A percentile compares a stretch with the other conserved stretches of the same genome.
Conservation (phyloP, 2,329 filamentous ascomycete species). For the Pseudophaeomoniella oleicola region DNA sequence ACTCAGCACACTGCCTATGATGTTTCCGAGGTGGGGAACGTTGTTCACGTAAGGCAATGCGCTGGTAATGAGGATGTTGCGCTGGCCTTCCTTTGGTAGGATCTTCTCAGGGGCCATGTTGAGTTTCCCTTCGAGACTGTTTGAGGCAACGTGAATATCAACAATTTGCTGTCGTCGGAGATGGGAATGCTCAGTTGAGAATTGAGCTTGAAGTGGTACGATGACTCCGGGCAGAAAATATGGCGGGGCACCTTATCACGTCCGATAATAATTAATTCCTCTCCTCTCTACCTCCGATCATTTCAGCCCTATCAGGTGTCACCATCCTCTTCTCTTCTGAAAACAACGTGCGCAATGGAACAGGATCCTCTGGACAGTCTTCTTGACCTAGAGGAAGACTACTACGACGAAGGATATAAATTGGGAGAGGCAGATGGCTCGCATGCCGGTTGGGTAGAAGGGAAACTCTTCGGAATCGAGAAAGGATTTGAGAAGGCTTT, state of each 20-base stretch:
- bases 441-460: constrained; percentile 68
- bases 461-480: constrained; percentile 76
- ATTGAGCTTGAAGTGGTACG: not conserved
- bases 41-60: constrained; percentile 78
- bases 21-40: constrained; percentile 73
- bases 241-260: not conserved
- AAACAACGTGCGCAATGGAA: constrained; percentile 18
- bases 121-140: too few species aligned
- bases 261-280: not conserved
- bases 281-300: too few species aligned
- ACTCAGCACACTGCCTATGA: constrained; percentile 73
- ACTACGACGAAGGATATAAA: constrained; percentile 70
- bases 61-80: constrained; percentile 80
- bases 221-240: not conserved
- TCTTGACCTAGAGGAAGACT: constrained; percentile 48
- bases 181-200: not conserved
- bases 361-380: constrained; percentile 40
- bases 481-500: constrained; percentile 89
- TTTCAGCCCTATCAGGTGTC: too few species aligned
- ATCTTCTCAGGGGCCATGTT: constrained; percentile 23
- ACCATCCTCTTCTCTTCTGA: too few species aligned
- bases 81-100: constrained; percentile 56
- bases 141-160: too few species aligned
- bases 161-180: too few species aligned
- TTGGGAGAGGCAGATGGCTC: constrained; percentile 64